Base-by-base conservation (phyloP, 257 asterid genomes). In the Solanum rostratum region DNA sequence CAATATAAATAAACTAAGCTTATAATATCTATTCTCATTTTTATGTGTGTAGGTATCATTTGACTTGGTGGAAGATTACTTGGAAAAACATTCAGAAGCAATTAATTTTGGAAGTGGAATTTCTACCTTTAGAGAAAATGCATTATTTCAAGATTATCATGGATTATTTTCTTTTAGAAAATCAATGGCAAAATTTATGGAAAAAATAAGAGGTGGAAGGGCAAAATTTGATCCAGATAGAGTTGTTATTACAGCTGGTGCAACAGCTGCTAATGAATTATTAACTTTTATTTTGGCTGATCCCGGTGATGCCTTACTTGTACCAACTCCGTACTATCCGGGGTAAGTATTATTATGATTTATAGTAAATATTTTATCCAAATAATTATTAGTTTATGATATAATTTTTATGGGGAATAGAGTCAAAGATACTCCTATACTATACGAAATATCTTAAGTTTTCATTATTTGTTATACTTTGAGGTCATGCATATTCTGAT, bases 141-240 rank as follows among this genome's bases (percentile, higher is more conserved):
- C 98, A 1, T 68, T 96, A 59, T 95, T 96, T 88, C 99, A 96
- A 87, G 99, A 96, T 86, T 96, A 96, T 84, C 99, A 96, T 88
- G 99, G 99, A 1, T 95, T 96, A 1, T 88, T 80, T 12, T 89
- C 95, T 29, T 96, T 95, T 84, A 90, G 98, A 89, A 92, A 92
- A 93, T 98, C 98, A 84, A 93, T 95, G 98, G 98, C 98, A 30
- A 91, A 94, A 60, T 96, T 96, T 55, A 96, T 96, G 99, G 97
- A 89, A 73, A 90, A 95, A 87, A 90, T 96, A 81, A 86, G 99
- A 89, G 98, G 93, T 2, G 97, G 96, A 73, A 89, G 95, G 80
- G 97, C 93, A 6, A 92, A 87, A 59, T 94, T 96, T 88, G 69
- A 95, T 87, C 94, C 97, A 3, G 95, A 92, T 13, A 92, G 95